Conservation (phyloP, 1,139 yeast species). For the Meyerozyma elateridarum region DNA sequence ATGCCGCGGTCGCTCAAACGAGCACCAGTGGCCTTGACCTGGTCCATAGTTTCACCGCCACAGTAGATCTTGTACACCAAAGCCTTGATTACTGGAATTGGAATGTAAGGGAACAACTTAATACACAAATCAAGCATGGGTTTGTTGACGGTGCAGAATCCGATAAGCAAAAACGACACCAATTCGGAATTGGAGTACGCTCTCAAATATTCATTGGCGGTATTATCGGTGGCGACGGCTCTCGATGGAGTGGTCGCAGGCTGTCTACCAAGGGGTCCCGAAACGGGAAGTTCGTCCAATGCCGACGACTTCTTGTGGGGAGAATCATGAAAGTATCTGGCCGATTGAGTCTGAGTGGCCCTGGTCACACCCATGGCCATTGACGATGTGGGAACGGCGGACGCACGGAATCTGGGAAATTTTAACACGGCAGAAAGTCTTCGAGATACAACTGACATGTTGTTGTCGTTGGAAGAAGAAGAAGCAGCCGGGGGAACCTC, state of each 20-base stretch:
- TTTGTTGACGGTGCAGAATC: slow-evolving; percentile 61
- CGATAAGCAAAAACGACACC: slow-evolving; percentile 61
- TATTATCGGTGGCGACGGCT: slow-evolving; percentile 3
- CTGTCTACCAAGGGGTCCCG: slow-evolving; percentile 7
- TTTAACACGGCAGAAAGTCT: slow-evolving; percentile 8
- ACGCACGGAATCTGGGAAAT: too few species aligned
- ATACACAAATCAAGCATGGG: slow-evolving; percentile 57
- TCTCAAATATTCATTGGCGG: slow-evolving; percentile 26
- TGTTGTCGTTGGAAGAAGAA: background rate
- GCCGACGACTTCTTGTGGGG: slow-evolving; percentile 14
- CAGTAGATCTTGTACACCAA: slow-evolving; percentile 82
- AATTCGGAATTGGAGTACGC: slow-evolving; percentile 40
- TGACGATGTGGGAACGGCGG: too few species aligned
- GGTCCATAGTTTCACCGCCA: slow-evolving; percentile 78
- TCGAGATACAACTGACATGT: background rate
- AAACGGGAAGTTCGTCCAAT: too few species aligned
- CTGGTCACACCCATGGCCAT: slow-evolving; percentile 6
- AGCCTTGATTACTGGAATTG: slow-evolving; percentile 62
- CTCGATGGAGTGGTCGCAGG: slow-evolving; percentile 5
- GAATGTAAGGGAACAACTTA: slow-evolving; percentile 69
- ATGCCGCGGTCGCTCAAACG: slow-evolving; percentile 69
- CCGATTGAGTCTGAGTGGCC: slow-evolving; percentile 7
- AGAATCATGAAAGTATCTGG: slow-evolving; percentile 16
- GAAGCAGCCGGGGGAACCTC: background rate
- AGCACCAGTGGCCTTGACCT: slow-evolving; percentile 68